phyloP scores from a whole-genome alignment of 345 rosid genomes.

The Lepidium sativum region DNA sequence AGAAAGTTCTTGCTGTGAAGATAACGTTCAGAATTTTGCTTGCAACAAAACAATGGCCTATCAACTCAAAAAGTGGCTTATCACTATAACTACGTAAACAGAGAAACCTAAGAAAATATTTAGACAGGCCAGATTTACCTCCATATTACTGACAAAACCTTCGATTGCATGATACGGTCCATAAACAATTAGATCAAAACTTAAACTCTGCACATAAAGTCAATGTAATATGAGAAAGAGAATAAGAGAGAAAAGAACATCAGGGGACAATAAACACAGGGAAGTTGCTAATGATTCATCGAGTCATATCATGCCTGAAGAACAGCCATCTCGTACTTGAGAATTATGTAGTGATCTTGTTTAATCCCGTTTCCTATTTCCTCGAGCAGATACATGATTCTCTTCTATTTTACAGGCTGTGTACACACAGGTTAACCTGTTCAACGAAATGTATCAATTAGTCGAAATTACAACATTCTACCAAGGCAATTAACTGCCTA shows the following conservation, averaged over 20 bases:
- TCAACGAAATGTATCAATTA: slow-evolving; percentile 6
- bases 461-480: slow-evolving; percentile 14
- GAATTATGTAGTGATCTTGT: slow-evolving; percentile 95
- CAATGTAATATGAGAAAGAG: background rate
- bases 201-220: slow-evolving; percentile 66
- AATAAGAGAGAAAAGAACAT: background rate
- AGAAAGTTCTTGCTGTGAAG: background rate
- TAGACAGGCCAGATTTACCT: slow-evolving; percentile 36
- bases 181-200: slow-evolving; percentile 91
- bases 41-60: background rate
- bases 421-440: slow-evolving; percentile 95
- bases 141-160: slow-evolving; percentile 78
- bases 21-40: background rate
- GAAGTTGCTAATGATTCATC: background rate
- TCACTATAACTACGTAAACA: background rate
- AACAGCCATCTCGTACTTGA: slow-evolving; percentile 96
- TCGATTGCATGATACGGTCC: slow-evolving; percentile 88
- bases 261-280: background rate
- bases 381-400: slow-evolving; percentile 99
- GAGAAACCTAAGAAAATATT: background rate
- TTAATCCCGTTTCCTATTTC: slow-evolving; percentile 98
- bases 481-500: background rate
- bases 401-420: slow-evolving; percentile 96
- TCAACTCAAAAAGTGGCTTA: background rate
- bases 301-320: slow-evolving; percentile 61